Base-by-base conservation (phyloP, 2,329 filamentous ascomycete genomes). In the Polytolypa hystricis region DNA sequence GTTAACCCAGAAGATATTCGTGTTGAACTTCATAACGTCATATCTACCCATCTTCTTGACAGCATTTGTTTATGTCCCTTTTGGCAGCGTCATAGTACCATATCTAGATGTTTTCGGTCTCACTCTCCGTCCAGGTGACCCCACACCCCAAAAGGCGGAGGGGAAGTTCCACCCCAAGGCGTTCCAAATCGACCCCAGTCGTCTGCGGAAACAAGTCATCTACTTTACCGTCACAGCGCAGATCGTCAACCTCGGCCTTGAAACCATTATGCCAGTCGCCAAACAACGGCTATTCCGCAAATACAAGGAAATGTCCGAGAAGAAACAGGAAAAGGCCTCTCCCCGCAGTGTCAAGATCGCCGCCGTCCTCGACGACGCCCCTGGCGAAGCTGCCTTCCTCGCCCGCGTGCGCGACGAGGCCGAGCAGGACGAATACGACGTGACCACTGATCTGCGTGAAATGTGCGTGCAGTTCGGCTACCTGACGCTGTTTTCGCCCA, bases 21-120 rank as follows among this genome's bases (percentile, higher is more conserved):
- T 96, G 10, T 74, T 96, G 52, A 93, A 95, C 65, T 94, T 95
- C 61, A 89, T 96, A 61, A 93, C 86, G 4, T 93, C 87, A 0
- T 96, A 95, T 56, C 77, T 93, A 35, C 83, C 85, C 1, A 79
- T 93, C n/a, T 79, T 93, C 53, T 72, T 96, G 12, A 95, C 87
- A 0, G 84, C 87, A 0, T 96, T 95, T 49, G 77, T 95, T 44
- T 96, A 95, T 51, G 84, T 94, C 14, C 89, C 89, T 0, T 96
- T 96, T 50, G 89, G 84, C 10, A 76, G 78, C 41, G 61, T 85
- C 30, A 74, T 98, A 8, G 77, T 91, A 0, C 89, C 91, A 0
- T 82, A 93, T 53, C 74, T 98, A 4, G 79, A 93, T 48, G 65
- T 95, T 40, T 89, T 93, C 64, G 74, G 76, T 43, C 62, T 79